Evolutionary conservation across 345 rosid genomes (phyloP), one percentile per base, ranked within the genome.

Genomic region (Alliaria petiolata): DNA sequence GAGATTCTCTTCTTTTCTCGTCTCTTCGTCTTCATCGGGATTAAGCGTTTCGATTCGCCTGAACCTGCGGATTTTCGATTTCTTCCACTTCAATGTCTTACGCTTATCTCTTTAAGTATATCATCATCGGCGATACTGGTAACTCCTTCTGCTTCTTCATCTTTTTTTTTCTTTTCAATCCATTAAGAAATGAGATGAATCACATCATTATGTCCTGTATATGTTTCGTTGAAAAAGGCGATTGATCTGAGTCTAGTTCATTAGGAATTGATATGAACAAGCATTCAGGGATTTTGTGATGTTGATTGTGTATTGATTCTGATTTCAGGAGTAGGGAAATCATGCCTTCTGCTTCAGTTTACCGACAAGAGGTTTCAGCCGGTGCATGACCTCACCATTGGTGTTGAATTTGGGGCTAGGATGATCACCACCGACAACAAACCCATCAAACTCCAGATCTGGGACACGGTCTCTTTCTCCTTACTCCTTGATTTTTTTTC

Each of bases 91-190:
- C 61, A 47, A 78, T 78, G 81, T 93, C 98, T 10, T 93, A 93
- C 85, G 98, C 97, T 1, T 93, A 93, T 70, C 93, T 93, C 60
- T 93, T 90, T 79, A 93, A 93, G 87, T 93, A 90, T 82, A 93
- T 93, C 86, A 93, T 93, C 87, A 93, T 93, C 85, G 98, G 98
- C 56, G 98, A 90, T 28, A 95, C 97, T 9, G 98, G 97, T 88
- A 64, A 43, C 47, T 49, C 13, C 34, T 11, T 30, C 4, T 28
- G 2, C 55, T 56, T 33, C 1, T 31, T 13, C 17, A 10, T 17
- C 15, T 6, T 10, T 14, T 30, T 9, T 22, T 31, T 10, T 14
- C 12, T 20, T 46, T 58, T 38, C 36, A 25, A 25, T 40, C 57
- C 14, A 40, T 42, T 55, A 6, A 64, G 33, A 45, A 35, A 42